phyloP scores from a whole-genome alignment of 345 rosid genomes.

The Ricinus communis region DNA sequence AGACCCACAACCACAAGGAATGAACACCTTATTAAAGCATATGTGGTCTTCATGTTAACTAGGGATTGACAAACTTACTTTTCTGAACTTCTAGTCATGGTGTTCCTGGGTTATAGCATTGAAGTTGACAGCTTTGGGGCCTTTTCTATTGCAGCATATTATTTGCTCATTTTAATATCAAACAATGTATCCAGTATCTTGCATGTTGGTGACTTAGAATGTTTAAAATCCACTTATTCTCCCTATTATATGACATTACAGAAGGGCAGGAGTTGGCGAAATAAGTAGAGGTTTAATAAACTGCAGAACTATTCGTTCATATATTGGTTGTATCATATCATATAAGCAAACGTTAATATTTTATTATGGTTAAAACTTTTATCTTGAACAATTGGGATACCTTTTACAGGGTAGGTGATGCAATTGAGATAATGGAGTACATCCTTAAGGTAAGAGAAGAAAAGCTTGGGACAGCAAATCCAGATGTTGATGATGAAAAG shows the following conservation, averaged over 20 bases:
- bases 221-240: background rate
- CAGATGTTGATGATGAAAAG: constrained; percentile 40
- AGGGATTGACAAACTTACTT: background rate
- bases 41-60: background rate
- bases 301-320: background rate
- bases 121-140: background rate
- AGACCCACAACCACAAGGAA: background rate
- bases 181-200: background rate
- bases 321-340: background rate
- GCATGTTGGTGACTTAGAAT: background rate
- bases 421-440: constrained; percentile 36
- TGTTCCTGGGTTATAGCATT: background rate
- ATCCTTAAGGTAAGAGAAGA: constrained; percentile 33
- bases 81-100: background rate
- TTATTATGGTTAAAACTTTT: background rate
- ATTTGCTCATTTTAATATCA: background rate
- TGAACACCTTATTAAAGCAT: background rate
- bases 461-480: constrained; percentile 38
- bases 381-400: background rate
- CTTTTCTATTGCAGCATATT: background rate
- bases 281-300: background rate
- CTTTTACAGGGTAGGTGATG: constrained; percentile 34
- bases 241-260: background rate
- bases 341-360: background rate
- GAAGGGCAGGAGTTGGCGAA: background rate